A percentile compares a stretch with the other conserved stretches of the same genome.
phyloP scores from a whole-genome alignment of 345 rosid species.

The Brassica rapa region DNA sequence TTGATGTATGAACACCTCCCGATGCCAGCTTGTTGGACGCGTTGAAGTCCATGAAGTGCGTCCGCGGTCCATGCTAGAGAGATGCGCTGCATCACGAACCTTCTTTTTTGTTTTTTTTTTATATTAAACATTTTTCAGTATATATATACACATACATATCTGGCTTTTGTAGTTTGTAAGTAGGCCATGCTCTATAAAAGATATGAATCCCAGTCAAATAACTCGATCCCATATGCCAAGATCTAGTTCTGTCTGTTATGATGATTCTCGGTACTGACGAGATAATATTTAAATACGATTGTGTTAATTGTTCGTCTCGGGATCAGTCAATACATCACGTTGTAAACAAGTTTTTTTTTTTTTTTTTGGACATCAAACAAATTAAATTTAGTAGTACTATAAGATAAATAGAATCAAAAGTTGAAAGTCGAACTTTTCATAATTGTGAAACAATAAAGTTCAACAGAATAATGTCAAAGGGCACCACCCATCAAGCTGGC shows the following conservation, averaged over 20 bases:
- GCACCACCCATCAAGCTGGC: neutral
- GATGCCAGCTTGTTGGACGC: neutral
- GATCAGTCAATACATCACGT: neutral
- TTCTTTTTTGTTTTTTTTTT: neutral
- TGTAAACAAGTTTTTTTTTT: neutral
- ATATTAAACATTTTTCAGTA: no score
- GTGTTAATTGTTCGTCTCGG: neutral
- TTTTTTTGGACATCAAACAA: neutral
- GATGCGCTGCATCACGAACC: neutral
- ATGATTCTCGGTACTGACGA: neutral
- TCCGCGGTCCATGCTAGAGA: neutral
- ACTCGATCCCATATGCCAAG: neutral
- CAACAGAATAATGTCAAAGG: neutral
- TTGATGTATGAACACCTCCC: slow-evolving; percentile 54
- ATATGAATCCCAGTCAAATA: neutral
- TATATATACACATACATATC: no score
- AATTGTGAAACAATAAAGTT: neutral
- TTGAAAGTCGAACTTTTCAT: neutral
- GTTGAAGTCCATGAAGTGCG: neutral
- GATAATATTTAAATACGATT: neutral
- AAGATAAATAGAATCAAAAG: neutral
- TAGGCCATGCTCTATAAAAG: neutral
- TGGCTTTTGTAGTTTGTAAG: neutral
- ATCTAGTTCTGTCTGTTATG: neutral
- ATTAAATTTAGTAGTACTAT: neutral